A percentile compares a stretch with the other conserved stretches of the same genome.
Conservation (phyloP, 1,139 yeast species). For the Debaryomyces sp. region DNA sequence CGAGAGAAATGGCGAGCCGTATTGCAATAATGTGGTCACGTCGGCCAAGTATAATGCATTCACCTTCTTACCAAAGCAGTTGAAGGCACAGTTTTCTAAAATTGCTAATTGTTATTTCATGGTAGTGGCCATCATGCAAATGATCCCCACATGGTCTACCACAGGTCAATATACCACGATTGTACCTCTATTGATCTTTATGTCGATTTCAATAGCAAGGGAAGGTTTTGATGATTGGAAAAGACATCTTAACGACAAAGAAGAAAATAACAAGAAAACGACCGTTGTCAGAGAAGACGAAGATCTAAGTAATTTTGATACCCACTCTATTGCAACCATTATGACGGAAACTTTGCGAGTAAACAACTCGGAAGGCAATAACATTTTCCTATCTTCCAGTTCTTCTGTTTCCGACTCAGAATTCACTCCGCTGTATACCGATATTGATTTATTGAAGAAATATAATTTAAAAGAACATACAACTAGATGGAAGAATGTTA, state of each 20-base stretch:
- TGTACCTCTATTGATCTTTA: conserved; percentile 81
- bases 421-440: conserved; percentile 19
- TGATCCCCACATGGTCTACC: conserved; percentile 97
- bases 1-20: conserved; percentile 68
- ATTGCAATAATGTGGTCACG: conserved; percentile 68
- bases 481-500: conserved; percentile 70
- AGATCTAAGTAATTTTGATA: conserved; percentile 31
- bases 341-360: conserved; percentile 38
- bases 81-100: conserved; percentile 89
- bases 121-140: conserved; percentile 86
- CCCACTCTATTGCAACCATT: conserved; percentile 41
- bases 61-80: conserved; percentile 84
- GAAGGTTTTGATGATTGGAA: conserved; percentile 95
- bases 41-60: conserved; percentile 85
- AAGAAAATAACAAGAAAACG: conserved; percentile 72
- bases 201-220: conserved; percentile 86
- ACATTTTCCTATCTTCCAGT: conserved; percentile 1
- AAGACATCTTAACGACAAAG: conserved; percentile 82
- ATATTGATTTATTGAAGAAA: conserved; percentile 30
- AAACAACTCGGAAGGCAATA: conserved; percentile 1
- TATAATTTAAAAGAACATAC: conserved; percentile 37
- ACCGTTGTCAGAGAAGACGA: conserved; percentile 40
- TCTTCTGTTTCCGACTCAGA: conserved; percentile 10
- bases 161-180: conserved; percentile 97
- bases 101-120: conserved; percentile 86